Conservation (phyloP, 768 basidiomycete genomes). For the Panellus pusillus region DNA sequence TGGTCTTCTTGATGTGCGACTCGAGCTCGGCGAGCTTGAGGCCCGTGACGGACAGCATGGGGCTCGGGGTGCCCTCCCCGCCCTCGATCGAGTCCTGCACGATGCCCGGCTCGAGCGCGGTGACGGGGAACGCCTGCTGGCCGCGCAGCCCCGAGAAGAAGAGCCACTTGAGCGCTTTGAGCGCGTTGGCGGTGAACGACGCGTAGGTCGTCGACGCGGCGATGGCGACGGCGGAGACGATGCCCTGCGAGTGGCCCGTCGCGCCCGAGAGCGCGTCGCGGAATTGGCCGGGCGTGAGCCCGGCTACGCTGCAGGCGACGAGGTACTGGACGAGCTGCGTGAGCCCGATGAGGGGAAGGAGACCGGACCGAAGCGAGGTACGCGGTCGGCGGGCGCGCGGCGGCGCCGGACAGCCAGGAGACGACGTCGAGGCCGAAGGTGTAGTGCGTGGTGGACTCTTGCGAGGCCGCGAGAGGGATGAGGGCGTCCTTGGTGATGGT, state of each 20-base stretch:
- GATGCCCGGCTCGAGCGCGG: slow-evolving; percentile 85
- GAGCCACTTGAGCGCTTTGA: slow-evolving; percentile 87
- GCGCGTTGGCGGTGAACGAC: slow-evolving; percentile 70
- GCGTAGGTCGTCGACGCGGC: slow-evolving; percentile 76
- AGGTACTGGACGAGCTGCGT: slow-evolving; percentile 96
- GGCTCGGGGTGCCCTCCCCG: slow-evolving; percentile 89
- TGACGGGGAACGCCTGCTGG: slow-evolving; percentile 91
- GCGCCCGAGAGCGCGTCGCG: slow-evolving; percentile 76
- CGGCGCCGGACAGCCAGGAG: slow-evolving; percentile 78
- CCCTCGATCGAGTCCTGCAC: slow-evolving; percentile 87
- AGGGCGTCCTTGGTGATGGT: slow-evolving; percentile 68
- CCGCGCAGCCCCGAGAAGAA: slow-evolving; percentile 93
- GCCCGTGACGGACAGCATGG: slow-evolving; percentile 92
- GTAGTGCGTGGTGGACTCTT: slow-evolving; percentile 67
- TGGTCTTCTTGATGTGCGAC: slow-evolving; percentile 82
- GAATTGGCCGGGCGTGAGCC: slow-evolving; percentile 78
- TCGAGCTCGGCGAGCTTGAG: slow-evolving; percentile 75
- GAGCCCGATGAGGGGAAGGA: slow-evolving; percentile 93
- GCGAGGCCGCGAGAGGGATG: slow-evolving; percentile 62
- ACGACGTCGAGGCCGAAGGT: slow-evolving; percentile 76
- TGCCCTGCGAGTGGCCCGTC: slow-evolving; percentile 97
- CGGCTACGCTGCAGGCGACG: slow-evolving; percentile 71
- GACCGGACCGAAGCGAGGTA: slow-evolving; percentile 91
- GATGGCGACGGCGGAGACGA: slow-evolving; percentile 90
- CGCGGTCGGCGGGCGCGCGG: slow-evolving; percentile 70